phyloP scores from a whole-genome alignment of 257 asterid species.

The Solanum peruvianum region DNA sequence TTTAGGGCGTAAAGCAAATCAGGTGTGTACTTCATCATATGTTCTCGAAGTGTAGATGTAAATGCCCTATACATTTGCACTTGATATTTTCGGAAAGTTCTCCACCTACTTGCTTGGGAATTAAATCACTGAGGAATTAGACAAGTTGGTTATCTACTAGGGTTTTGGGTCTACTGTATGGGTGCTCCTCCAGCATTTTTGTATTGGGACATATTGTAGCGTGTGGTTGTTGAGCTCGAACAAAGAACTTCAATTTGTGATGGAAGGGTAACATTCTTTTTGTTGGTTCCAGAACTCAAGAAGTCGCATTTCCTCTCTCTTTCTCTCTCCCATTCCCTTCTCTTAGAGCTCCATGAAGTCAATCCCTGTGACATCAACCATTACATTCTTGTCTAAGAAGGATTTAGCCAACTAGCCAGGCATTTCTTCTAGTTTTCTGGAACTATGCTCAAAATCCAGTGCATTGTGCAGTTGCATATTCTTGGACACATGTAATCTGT shows the following conservation, averaged over 20 bases:
- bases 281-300: neutral
- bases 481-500: neutral
- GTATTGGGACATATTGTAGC: neutral
- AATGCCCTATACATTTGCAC: neutral
- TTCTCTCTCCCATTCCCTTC: neutral
- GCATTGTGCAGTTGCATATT: neutral
- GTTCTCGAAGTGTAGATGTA: neutral
- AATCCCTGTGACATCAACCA: neutral
- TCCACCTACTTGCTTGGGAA: neutral
- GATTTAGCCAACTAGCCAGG: neutral
- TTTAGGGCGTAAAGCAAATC: constrained; percentile 86
- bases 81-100: neutral
- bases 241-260: neutral
- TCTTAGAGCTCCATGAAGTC: neutral
- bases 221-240: neutral
- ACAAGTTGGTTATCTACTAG: neutral
- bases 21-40: constrained; percentile 34
- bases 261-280: neutral
- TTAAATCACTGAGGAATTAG: neutral
- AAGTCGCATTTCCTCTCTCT: neutral
- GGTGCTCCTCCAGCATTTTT: neutral
- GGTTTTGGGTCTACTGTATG: neutral
- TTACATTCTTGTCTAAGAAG: neutral
- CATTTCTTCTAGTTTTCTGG: neutral
- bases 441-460: neutral